A percentile compares a stretch with the other conserved stretches of the same genome.
phyloP scores from a whole-genome alignment of 192 early-diverging fungal species.

The Linnemannia schmuckeri region DNA sequence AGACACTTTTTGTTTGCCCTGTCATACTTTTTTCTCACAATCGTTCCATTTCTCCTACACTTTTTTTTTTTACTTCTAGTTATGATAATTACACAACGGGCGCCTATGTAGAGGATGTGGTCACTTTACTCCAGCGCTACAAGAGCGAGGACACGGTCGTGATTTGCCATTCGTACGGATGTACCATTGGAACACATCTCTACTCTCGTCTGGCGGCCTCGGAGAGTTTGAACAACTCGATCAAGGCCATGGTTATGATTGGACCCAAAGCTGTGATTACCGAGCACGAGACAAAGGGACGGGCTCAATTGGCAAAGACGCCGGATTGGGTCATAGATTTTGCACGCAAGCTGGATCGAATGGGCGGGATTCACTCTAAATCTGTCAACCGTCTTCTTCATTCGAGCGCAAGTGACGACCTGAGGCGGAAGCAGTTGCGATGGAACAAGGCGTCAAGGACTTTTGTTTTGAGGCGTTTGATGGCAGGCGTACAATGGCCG shows the following conservation, averaged over 20 bases:
- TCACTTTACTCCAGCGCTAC: conserved; percentile 59
- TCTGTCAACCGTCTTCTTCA: conserved; percentile 64
- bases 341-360: conserved; percentile 59
- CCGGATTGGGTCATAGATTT: conserved; percentile 64
- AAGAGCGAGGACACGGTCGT: conserved; percentile 62
- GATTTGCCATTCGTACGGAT: conserved; percentile 71
- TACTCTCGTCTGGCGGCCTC: conserved; percentile 26
- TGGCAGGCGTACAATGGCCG: conserved; percentile 56
- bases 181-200: conserved; percentile 62
- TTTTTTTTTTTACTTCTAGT: conserved; percentile 28
- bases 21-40: background rate
- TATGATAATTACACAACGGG: conserved; percentile 62
- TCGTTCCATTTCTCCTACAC: background rate
- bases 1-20: background rate
- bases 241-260: conserved; percentile 67
- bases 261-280: conserved; percentile 61
- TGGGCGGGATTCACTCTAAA: conserved; percentile 59
- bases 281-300: conserved; percentile 45
- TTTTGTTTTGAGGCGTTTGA: conserved; percentile 59
- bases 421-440: conserved; percentile 57
- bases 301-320: conserved; percentile 45
- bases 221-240: conserved; percentile 18
- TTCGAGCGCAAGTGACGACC: conserved; percentile 36
- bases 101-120: conserved; percentile 61
- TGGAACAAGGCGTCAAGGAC: conserved; percentile 68